phyloP scores from a whole-genome alignment of 129 eudicot genomes.

The Erigeron canadensis region DNA sequence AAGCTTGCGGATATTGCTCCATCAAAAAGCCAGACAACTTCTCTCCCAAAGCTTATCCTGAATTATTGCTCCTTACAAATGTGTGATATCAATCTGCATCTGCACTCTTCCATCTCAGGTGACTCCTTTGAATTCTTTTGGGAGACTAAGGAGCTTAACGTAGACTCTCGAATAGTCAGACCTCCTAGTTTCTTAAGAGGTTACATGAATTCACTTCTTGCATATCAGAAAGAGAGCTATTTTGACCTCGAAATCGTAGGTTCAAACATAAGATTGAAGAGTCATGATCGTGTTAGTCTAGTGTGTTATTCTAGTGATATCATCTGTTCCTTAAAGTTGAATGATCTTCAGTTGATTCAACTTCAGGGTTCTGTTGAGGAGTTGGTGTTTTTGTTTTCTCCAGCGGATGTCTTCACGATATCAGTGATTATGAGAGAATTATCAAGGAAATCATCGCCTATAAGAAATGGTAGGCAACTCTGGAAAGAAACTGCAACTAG shows the following conservation, averaged over 20 bases:
- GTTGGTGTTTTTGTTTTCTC: constrained; percentile 58
- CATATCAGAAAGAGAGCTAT: constrained; percentile 45
- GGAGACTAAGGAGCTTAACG: constrained; percentile 47
- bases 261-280: constrained; percentile 48
- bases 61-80: constrained; percentile 61
- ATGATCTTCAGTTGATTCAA: constrained; percentile 53
- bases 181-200: constrained; percentile 50
- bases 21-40: constrained; percentile 45
- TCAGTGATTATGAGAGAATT: constrained; percentile 34
- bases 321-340: constrained; percentile 40
- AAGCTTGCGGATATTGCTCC: constrained; percentile 46
- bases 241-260: constrained; percentile 48
- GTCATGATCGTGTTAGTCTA: constrained; percentile 33
- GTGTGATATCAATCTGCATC: constrained; percentile 45
- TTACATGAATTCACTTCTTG: constrained; percentile 50
- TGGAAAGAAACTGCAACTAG: constrained; percentile 73
- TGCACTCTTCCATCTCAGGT: constrained; percentile 50
- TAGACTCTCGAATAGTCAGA: constrained; percentile 36
- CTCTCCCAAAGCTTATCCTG: constrained; percentile 46
- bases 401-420: constrained; percentile 50
- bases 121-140: constrained; percentile 42
- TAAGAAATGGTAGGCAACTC: constrained; percentile 72
- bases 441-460: constrained; percentile 32
- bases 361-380: constrained; percentile 48
- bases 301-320: constrained; percentile 49